These are phyloP conservation scores for Venturia effusa DNA, from an alignment of 2,329 filamentous ascomycete genomes.

Conservation along the genomic window DNA sequence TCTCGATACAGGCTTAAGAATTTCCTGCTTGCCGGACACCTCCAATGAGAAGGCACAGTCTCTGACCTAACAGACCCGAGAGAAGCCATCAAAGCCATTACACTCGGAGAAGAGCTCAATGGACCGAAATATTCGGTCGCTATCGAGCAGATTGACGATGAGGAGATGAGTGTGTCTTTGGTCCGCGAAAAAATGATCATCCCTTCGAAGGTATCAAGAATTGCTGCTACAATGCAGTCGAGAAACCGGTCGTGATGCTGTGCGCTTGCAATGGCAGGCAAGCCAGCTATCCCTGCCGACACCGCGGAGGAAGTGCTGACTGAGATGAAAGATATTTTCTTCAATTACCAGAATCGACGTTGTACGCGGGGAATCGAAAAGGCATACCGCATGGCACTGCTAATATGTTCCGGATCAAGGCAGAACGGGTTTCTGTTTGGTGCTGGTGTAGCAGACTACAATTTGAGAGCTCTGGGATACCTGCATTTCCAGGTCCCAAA, in stretches of 20 bases:
- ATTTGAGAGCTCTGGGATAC: background rate
- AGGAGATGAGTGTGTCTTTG: background rate
- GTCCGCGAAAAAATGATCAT: background rate
- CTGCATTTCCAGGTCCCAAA: too few species aligned
- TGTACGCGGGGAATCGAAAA: too few species aligned
- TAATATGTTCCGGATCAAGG: too few species aligned
- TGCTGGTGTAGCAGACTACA: background rate
- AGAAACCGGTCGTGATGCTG: too few species aligned
- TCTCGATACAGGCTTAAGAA: background rate
- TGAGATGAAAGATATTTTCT: too few species aligned
- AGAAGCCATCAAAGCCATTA: background rate
- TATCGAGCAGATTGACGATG: background rate
- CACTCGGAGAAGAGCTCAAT: background rate
- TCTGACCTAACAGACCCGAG: background rate
- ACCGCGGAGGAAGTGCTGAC: too few species aligned
- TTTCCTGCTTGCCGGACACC: background rate
- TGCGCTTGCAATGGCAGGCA: too few species aligned
- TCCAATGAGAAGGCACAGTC: background rate
- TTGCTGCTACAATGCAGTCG: too few species aligned
- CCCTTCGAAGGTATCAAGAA: background rate
- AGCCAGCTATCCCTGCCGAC: too few species aligned
- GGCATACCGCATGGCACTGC: too few species aligned
- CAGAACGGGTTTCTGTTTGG: background rate
- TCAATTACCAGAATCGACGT: too few species aligned
- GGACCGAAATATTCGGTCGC: background rate